These are phyloP conservation scores for Phoma sp. DNA, from an alignment of 2,329 filamentous ascomycete species.

Conservation along the genomic window DNA sequence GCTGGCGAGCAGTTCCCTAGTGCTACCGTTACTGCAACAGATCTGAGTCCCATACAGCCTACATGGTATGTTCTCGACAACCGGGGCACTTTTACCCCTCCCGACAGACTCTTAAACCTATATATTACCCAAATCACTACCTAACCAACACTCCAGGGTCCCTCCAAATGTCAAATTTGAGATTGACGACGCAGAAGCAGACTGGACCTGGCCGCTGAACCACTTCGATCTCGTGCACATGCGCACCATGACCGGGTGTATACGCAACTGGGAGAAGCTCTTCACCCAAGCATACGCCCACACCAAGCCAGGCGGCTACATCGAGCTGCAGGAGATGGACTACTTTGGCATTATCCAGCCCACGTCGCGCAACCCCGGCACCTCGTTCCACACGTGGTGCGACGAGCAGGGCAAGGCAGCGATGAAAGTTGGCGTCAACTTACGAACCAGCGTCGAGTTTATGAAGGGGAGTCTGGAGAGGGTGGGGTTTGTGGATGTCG, in stretches of 20 bases:
- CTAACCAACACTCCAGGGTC: conserved; percentile 18
- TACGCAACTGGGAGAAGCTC: conserved; percentile 62
- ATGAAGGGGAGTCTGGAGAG: conserved; percentile 21
- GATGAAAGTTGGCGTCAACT: conserved; percentile 27
- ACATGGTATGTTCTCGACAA: conserved; percentile 27
- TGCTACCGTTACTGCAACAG: conserved; percentile 36
- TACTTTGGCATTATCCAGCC: conserved; percentile 38
- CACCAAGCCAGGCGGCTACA: conserved; percentile 37
- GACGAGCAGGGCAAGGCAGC: conserved; percentile 29
- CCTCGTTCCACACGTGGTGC: conserved; percentile 31
- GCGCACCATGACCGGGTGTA: conserved; percentile 58
- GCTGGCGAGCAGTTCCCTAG: conserved; percentile 38
- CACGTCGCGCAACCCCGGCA: conserved; percentile 43
- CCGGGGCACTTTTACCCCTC: too few species aligned
- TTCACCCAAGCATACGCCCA: conserved; percentile 58
- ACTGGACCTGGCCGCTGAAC: conserved; percentile 52
- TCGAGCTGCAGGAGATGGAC: conserved; percentile 41
- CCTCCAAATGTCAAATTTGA: conserved; percentile 38
- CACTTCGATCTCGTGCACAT: conserved; percentile 65
- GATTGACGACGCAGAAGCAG: conserved; percentile 39
- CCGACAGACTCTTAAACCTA: not conserved
- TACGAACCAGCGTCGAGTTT: conserved; percentile 33
- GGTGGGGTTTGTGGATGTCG: conserved; percentile 31
- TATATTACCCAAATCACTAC: too few species aligned
- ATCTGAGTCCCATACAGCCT: conserved; percentile 47